Evolutionary conservation across 2,329 filamentous ascomycete genomes (phyloP).

Genomic region (Cadophora gregata): DNA sequence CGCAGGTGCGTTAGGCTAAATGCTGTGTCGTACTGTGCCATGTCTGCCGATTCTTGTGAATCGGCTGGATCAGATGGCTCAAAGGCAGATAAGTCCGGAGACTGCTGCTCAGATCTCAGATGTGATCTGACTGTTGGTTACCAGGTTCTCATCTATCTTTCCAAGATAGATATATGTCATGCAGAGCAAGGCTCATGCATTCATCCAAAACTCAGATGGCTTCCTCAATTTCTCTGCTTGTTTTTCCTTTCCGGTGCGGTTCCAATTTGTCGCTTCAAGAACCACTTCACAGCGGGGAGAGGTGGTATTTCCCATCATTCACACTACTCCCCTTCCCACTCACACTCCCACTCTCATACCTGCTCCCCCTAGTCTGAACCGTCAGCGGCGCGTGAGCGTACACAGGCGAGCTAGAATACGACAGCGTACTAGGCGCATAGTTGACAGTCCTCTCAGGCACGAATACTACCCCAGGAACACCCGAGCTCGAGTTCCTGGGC

Average conservation of each 20-base stretch:
- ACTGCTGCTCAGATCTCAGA: neutral
- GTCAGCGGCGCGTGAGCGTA: conserved; percentile 15
- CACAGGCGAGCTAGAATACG: conserved; percentile 20
- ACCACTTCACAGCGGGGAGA: conserved; percentile 26
- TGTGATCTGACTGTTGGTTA: neutral
- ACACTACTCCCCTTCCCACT: conserved; percentile 13
- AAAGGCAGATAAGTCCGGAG: neutral
- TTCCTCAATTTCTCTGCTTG: neutral
- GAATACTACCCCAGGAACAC: conserved; percentile 18
- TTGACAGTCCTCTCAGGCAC: conserved; percentile 18
- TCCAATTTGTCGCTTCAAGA: neutral
- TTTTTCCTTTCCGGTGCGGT: neutral
- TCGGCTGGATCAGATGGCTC: neutral
- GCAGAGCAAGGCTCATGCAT: neutral
- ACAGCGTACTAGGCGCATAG: conserved; percentile 23
- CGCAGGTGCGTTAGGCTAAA: neutral
- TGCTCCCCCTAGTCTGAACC: neutral
- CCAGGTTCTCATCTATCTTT: neutral
- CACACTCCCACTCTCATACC: neutral
- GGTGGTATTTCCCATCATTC: conserved; percentile 41
- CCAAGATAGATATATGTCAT: neutral
- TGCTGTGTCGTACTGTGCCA: no score
- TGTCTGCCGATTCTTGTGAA: neutral
- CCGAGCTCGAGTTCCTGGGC: conserved; percentile 17
- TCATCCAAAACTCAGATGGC: neutral